Evolutionary conservation across 805 yeast genomes (phyloP), one percentile per base, ranked within the genome.

Genomic region (Wickerhamomyces chaumierensis): DNA sequence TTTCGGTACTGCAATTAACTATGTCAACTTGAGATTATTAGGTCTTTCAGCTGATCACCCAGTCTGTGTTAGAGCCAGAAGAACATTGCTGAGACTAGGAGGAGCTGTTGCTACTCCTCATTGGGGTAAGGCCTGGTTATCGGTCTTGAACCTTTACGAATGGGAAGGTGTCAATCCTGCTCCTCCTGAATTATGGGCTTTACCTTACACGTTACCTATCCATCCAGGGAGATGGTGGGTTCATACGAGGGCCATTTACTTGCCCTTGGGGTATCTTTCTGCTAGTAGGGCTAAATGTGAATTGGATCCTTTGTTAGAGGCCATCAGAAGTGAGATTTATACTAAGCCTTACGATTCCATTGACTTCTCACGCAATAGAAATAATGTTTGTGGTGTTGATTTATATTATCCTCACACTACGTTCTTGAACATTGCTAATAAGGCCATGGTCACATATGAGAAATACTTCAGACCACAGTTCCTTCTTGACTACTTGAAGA

Each of bases 181-280:
- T 1, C 98, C 99, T 3, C 90, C 96, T 2, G 99, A 92, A 54
- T 61, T 87, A 36, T 92, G 95, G 92, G 59, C 81, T 42, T 58
- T 90, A 33, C 99, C 98, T 2, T 83, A 86, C 44, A 54, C 67
- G 36, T 51, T 81, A 2, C 94, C 95, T 0, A 66, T 87, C 32
- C 97, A 92, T 53, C 98, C 99, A 1, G 94, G 88, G 28, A 73
- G 84, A 54, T 92, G 97, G 98, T 92, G 99, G 99, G 96, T 90
- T 18, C 99, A 92, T 53, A 88, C 96, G 0, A 68, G 99, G 40
- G 95, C 92, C 1, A 84, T 92, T 18, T 92, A 88, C 51, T 58
- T 83, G 27, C 88, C 97, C 0, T 63, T 90, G 50, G 90, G 96
- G 15, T 92, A 90, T 56, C 56, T 92, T 8, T 75, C 81, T 13